A percentile compares a stretch with the other conserved stretches of the same genome.
phyloP scores from a whole-genome alignment of 2,329 filamentous ascomycete genomes.

The Penicillium occitanis region DNA sequence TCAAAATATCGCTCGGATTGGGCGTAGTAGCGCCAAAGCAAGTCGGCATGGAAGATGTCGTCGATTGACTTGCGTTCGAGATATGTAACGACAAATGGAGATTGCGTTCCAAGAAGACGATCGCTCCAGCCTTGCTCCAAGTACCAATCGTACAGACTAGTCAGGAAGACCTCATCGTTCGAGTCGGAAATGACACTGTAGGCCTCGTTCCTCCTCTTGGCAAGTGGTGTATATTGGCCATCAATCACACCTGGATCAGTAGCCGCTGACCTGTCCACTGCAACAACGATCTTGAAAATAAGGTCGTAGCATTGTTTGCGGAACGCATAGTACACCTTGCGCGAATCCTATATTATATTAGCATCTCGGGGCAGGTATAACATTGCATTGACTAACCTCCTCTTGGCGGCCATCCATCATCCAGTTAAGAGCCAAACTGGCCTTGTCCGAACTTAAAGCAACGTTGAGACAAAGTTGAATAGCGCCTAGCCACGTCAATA shows the following conservation, averaged over 20 bases:
- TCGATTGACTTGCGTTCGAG: constrained; percentile 72
- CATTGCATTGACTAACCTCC: constrained; percentile 40
- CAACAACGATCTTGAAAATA: constrained; percentile 76
- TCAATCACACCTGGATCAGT: constrained; percentile 72
- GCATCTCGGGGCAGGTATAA: background rate
- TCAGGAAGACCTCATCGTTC: constrained; percentile 90
- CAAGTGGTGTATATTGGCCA: constrained; percentile 71
- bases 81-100: constrained; percentile 82
- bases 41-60: constrained; percentile 76
- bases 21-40: constrained; percentile 90
- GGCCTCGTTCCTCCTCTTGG: constrained; percentile 79
- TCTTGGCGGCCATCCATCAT: constrained; percentile 77
- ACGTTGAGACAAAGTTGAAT: constrained; percentile 84
- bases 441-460: constrained; percentile 79
- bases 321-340: constrained; percentile 65
- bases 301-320: constrained; percentile 81
- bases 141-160: constrained; percentile 98
- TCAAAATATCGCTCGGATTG: constrained; percentile 80
- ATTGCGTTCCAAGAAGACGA: constrained; percentile 79
- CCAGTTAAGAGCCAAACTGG: constrained; percentile 82
- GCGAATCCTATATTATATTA: constrained; percentile 57
- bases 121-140: constrained; percentile 80
- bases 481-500: constrained; percentile 55
- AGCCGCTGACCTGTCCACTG: constrained; percentile 70
- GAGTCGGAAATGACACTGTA: constrained; percentile 88